Evolutionary conservation across 192 early-diverging fungal species (phyloP).

Genomic region (Jimgerdemannia flammicorona): DNA sequence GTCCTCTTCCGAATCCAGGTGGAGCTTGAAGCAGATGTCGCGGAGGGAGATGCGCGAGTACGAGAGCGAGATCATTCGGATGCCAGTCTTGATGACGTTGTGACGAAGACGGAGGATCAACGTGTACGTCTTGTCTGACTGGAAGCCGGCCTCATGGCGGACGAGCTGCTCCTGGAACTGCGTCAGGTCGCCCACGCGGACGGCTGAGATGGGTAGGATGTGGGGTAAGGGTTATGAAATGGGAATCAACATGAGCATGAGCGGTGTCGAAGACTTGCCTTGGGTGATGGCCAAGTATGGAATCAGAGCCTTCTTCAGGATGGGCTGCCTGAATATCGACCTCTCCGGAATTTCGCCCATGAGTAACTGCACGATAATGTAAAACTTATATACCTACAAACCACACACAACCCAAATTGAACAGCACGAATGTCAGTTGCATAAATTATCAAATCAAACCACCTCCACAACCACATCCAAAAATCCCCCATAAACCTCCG

Average conservation of each 20-base stretch:
- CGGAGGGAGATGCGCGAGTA: slow-evolving; percentile 96
- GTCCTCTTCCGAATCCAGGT: slow-evolving; percentile 97
- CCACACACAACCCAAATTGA: slow-evolving; percentile 6
- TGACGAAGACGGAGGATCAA: slow-evolving; percentile 94
- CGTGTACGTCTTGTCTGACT: slow-evolving; percentile 84
- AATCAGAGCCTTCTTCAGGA: slow-evolving; percentile 75
- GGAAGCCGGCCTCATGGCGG: slow-evolving; percentile 71
- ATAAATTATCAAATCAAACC: too few species aligned
- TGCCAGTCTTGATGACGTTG: slow-evolving; percentile 99
- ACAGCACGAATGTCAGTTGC: too few species aligned
- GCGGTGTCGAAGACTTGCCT: slow-evolving; percentile 29
- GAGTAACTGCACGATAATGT: slow-evolving; percentile 95
- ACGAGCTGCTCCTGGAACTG: slow-evolving; percentile 89
- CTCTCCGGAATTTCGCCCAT: slow-evolving; percentile 99
- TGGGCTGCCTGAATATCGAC: slow-evolving; percentile 85
- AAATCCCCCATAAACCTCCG: too few species aligned
- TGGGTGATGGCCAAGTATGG: slow-evolving; percentile 97
- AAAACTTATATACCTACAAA: slow-evolving; percentile 81
- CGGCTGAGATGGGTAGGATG: slow-evolving; percentile 53
- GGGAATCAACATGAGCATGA: neutral
- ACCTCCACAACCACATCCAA: too few species aligned
- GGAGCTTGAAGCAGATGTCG: slow-evolving; percentile 96
- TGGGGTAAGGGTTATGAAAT: too few species aligned
- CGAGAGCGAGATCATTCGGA: slow-evolving; percentile 92
- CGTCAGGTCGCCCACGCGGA: slow-evolving; percentile 90